Conservation (phyloP, 306 rosid species). For the Glycine tomentella region DNA sequence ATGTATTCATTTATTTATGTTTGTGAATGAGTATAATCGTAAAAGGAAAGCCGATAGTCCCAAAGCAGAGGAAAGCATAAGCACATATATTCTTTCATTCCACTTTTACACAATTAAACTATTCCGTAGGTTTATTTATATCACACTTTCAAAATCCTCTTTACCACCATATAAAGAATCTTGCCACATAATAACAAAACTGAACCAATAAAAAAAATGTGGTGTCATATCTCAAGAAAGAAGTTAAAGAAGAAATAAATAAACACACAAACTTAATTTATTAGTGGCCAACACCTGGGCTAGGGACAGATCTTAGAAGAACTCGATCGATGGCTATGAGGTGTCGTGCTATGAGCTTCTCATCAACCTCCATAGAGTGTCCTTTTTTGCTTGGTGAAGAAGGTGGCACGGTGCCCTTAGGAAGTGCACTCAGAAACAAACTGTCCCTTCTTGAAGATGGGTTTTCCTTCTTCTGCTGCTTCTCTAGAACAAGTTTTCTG, state of each 20-base stretch:
- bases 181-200: conserved; percentile 33
- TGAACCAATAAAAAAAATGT: conserved; percentile 27
- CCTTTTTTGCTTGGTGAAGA: conserved; percentile 79
- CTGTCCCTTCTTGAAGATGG: conserved; percentile 37
- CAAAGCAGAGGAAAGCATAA: conserved; percentile 34
- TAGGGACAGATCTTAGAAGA: conserved; percentile 65
- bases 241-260: not conserved
- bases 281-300: conserved; percentile 79
- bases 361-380: conserved; percentile 56
- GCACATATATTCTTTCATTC: not conserved
- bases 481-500: conserved; percentile 52
- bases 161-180: not conserved
- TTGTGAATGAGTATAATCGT: conserved; percentile 8
- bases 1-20: not conserved
- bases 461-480: conserved; percentile 2
- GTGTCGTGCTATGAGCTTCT: conserved; percentile 72
- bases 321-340: conserved; percentile 56
- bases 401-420: conserved; percentile 74
- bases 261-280: not conserved
- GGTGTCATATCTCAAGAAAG: not conserved
- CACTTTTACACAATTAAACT: conserved; percentile 41
- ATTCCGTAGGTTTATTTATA: not conserved
- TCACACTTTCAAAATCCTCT: not conserved
- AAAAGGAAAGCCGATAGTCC: conserved; percentile 39
- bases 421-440: conserved; percentile 66